Conservation (phyloP, 2,329 filamentous ascomycete species). For the Aureobasidium sp. region DNA sequence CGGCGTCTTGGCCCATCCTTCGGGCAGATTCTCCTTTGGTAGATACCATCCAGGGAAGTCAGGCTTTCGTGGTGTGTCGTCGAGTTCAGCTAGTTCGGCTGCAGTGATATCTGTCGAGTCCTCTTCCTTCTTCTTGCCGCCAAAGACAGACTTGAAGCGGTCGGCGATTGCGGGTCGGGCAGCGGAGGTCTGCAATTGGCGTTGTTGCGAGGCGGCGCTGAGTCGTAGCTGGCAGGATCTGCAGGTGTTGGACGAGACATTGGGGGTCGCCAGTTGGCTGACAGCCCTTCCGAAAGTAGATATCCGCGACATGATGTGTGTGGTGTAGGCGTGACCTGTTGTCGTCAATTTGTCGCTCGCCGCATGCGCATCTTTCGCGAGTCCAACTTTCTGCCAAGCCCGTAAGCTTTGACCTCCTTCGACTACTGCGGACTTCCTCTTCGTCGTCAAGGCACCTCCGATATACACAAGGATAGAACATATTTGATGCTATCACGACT, state of each 20-base stretch:
- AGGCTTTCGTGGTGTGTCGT: not conserved
- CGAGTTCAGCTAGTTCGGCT: not conserved
- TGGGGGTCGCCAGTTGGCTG: not conserved
- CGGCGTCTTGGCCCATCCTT: constrained; percentile 7
- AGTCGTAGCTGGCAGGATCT: not conserved
- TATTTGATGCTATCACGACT: not conserved
- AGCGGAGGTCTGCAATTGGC: constrained; percentile 5
- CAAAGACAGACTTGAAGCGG: not conserved
- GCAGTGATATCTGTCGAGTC: not conserved
- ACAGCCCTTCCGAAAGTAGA: not conserved
- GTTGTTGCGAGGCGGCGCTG: constrained; percentile 2
- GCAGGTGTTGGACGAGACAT: not conserved
- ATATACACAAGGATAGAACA: not conserved
- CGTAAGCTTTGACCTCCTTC: not conserved
- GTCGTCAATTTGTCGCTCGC: constrained; percentile 1
- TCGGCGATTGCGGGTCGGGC: not conserved
- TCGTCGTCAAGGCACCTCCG: not conserved
- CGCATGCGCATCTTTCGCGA: constrained; percentile 1
- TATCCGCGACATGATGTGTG: constrained; percentile 3
- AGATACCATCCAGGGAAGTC: constrained; percentile 2
- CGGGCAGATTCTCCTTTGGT: not conserved
- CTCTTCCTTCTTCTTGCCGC: not conserved
- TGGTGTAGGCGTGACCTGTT: not conserved
- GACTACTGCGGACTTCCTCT: not conserved
- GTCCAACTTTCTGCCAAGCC: constrained; percentile 10